Conservation (phyloP, 768 basidiomycete species). For the Lactarius quietus region DNA sequence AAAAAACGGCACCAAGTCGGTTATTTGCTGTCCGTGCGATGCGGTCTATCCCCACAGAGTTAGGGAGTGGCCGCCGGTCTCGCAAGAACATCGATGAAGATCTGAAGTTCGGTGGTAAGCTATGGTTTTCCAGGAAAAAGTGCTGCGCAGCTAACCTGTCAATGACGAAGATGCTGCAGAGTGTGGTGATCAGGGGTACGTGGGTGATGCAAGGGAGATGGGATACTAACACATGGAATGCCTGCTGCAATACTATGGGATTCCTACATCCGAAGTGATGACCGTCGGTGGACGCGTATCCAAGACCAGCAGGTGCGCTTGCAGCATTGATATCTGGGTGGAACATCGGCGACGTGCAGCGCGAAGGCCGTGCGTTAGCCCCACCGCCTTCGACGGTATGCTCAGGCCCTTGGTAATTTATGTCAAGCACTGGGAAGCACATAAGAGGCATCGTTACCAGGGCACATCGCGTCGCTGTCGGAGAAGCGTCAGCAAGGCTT, state of each 20-base stretch:
- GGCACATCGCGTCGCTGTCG: conserved; percentile 48
- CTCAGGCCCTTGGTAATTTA: conserved; percentile 42
- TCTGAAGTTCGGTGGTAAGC: conserved; percentile 32
- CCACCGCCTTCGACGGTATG: conserved; percentile 36
- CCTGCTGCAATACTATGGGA: conserved; percentile 46
- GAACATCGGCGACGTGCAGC: conserved; percentile 51
- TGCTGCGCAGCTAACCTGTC: conserved; percentile 44
- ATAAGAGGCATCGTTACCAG: conserved; percentile 33
- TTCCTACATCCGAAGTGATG: conserved; percentile 54
- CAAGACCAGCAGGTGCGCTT: conserved; percentile 33
- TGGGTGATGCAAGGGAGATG: background rate
- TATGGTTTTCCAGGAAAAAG: conserved; percentile 32
- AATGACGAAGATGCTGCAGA: conserved; percentile 46
- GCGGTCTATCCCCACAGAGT: conserved; percentile 39
- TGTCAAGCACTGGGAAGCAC: background rate
- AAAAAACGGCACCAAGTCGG: conserved; percentile 54
- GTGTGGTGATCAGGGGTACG: background rate
- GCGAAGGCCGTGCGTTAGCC: conserved; percentile 43
- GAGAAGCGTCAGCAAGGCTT: background rate
- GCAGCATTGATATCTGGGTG: conserved; percentile 38
- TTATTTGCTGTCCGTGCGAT: conserved; percentile 43
- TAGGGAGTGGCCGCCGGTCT: conserved; percentile 45
- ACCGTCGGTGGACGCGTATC: conserved; percentile 55
- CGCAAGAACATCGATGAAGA: conserved; percentile 47
- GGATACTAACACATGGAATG: conserved; percentile 57